Evolutionary conservation across 495 filamentous ascomycete species (phyloP), one percentile per base, ranked within the genome.

Genomic region (Astrothelium subdiscretum): DNA sequence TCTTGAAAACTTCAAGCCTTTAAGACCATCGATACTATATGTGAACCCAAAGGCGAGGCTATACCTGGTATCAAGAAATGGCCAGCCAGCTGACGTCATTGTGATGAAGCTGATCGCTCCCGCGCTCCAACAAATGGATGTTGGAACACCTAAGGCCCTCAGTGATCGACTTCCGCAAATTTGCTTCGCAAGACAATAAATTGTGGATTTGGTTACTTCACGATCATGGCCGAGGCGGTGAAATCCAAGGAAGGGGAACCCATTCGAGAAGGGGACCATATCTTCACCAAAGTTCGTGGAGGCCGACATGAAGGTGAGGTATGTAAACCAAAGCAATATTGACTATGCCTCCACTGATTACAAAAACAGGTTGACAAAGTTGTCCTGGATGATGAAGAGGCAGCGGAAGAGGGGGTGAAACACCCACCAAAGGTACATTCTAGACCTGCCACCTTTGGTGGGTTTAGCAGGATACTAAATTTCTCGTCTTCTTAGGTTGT

Each of bases 371-470:
- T 76, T 31, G 71, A 79, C 15, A 69, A 74, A 40, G 64, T 79
- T 2, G 73, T 76, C 1, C 67, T 62, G 3, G 69, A 67, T 0
- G 42, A 70, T 24, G 65, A 74, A 38, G 73, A 76, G 59, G 74
- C 77, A 1, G 62, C 70, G 52, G 58, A 67, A 43, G 73, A 69
- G 32, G 70, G 70, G 1, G 77, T 77, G 4, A 78, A 78, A 62
- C 70, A 78, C 48, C 74, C 76, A 10, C 75, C 75, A 0, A 79
- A 78, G 69, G 77, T 75, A 40, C 57, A 61, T 29, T n/a, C n/a
- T n/a, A n/a, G n/a, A n/a, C n/a, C n/a, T n/a, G n/a, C n/a, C n/a
- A n/a, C n/a, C n/a, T n/a, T n/a, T n/a, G n/a, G n/a, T n/a, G n/a
- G n/a, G n/a, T n/a, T n/a, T n/a, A n/a, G n/a, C n/a, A n/a, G n/a